Percentiles rank a stretch among this genome's conserved stretches.
Conservation (phyloP, 78 protist species). For the Dictyostelium purpureum region DNA sequence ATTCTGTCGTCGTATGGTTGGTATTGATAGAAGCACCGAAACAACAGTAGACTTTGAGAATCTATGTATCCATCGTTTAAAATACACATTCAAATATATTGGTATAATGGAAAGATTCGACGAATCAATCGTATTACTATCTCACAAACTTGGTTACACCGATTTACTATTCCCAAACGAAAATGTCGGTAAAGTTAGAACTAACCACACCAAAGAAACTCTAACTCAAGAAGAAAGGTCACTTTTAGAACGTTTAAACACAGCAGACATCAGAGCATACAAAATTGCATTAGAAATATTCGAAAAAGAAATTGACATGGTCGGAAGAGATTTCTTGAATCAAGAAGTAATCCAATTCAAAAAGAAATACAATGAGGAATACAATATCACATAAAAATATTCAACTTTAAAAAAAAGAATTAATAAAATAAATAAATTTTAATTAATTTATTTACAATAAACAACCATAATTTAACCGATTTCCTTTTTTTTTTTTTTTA, state of each 20-base stretch:
- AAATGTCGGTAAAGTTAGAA: slow-evolving; percentile 18
- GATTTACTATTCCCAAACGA: neutral
- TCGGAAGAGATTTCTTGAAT: slow-evolving; percentile 20
- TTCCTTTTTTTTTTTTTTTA: too few relatives aligned
- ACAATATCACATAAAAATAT: too few relatives aligned
- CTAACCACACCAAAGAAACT: neutral
- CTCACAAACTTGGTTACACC: neutral
- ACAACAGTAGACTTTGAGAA: neutral
- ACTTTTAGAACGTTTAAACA: neutral
- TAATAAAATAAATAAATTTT: too few relatives aligned
- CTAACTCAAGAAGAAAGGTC: neutral
- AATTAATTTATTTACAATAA: too few relatives aligned
- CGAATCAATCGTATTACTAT: slow-evolving; percentile 31
- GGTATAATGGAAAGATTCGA: slow-evolving; percentile 62
- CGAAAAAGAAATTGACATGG: slow-evolving; percentile 45
- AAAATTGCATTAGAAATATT: slow-evolving; percentile 19
- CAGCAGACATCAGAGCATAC: slow-evolving; percentile 7
- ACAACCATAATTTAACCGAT: too few relatives aligned
- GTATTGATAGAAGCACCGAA: neutral
- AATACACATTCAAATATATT: slow-evolving; percentile 38
- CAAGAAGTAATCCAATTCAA: slow-evolving; percentile 2
- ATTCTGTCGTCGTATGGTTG: slow-evolving; percentile 25
- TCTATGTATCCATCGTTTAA: neutral
- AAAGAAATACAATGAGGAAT: too few relatives aligned
- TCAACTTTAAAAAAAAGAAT: too few relatives aligned